Evolutionary conservation across 495 filamentous ascomycete species (phyloP).

Genomic region (Eremomyces bilateralis): DNA sequence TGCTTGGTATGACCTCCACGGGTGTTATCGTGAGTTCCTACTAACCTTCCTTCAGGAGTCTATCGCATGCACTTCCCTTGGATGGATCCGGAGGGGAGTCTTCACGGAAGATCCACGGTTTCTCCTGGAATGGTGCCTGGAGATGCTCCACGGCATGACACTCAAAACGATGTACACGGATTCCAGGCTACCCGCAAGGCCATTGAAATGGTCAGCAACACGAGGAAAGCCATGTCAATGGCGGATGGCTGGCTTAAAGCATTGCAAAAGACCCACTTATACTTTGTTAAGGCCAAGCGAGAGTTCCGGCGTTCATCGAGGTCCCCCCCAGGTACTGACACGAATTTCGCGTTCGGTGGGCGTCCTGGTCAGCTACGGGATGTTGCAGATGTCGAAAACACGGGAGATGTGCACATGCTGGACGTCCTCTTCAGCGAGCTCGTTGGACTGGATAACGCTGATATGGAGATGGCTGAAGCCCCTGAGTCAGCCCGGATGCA

Average conservation of each 20-base stretch:
- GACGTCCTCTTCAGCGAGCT: slow-evolving; percentile 37
- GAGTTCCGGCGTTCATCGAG: slow-evolving; percentile 25
- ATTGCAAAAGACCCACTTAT: slow-evolving; percentile 43
- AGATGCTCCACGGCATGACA: no score
- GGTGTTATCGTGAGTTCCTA: background rate
- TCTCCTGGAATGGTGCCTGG: background rate
- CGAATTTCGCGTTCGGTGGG: background rate
- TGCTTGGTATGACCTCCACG: slow-evolving; percentile 21
- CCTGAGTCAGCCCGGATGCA: background rate
- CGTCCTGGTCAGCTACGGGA: slow-evolving; percentile 26
- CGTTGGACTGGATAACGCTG: slow-evolving; percentile 26
- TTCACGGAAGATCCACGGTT: slow-evolving; percentile 11
- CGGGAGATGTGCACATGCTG: slow-evolving; percentile 49
- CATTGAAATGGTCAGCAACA: slow-evolving; percentile 33
- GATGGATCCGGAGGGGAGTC: slow-evolving; percentile 45
- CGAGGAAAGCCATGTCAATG: slow-evolving; percentile 47
- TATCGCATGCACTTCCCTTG: slow-evolving; percentile 56
- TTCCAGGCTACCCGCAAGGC: slow-evolving; percentile 27
- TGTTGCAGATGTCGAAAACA: slow-evolving; percentile 35
- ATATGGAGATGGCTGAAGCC: slow-evolving; percentile 14
- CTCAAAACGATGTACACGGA: slow-evolving; percentile 15
- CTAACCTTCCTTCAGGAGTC: slow-evolving; percentile 21
- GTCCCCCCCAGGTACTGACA: background rate
- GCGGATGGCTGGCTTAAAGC: slow-evolving; percentile 47
- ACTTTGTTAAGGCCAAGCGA: slow-evolving; percentile 40